phyloP scores from a whole-genome alignment of 2,329 filamentous ascomycete genomes.

The Lithohypha guttulata region DNA sequence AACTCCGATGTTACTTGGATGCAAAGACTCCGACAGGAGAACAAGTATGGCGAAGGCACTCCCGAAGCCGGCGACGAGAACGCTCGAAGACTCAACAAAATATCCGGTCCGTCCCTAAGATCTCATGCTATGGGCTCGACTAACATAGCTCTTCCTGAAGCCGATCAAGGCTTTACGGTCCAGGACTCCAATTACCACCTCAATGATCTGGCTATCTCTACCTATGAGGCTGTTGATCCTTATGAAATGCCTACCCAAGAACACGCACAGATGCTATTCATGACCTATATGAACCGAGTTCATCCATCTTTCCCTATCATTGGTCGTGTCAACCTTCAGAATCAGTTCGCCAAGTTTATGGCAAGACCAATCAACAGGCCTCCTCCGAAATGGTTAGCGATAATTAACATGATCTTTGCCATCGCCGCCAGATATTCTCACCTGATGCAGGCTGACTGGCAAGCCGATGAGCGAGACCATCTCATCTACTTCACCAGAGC shows the following conservation, averaged over 20 bases:
- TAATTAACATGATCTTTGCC: slow-evolving; percentile 38
- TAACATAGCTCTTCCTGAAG: slow-evolving; percentile 22
- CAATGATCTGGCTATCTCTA: slow-evolving; percentile 34
- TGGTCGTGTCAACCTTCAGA: slow-evolving; percentile 30
- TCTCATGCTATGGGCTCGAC: slow-evolving; percentile 8
- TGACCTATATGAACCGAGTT: slow-evolving; percentile 32
- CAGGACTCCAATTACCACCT: slow-evolving; percentile 30
- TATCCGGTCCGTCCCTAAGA: slow-evolving; percentile 14
- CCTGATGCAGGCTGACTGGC: slow-evolving; percentile 33
- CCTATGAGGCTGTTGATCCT: slow-evolving; percentile 31
- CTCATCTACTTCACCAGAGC: slow-evolving; percentile 35
- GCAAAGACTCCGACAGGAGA: slow-evolving; percentile 32
- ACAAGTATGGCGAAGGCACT: slow-evolving; percentile 24
- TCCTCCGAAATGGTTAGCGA: slow-evolving; percentile 34
- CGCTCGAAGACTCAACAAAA: slow-evolving; percentile 7
- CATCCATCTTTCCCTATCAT: slow-evolving; percentile 37
- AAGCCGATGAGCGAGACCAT: slow-evolving; percentile 33
- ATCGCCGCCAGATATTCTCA: slow-evolving; percentile 35
- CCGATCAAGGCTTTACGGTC: slow-evolving; percentile 21
- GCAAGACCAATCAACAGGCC: slow-evolving; percentile 22
- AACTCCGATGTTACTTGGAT: slow-evolving; percentile 38
- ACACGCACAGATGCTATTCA: slow-evolving; percentile 32
- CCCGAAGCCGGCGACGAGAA: slow-evolving; percentile 8
- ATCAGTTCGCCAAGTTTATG: slow-evolving; percentile 31
- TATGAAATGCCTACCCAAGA: slow-evolving; percentile 33